Evolutionary conservation across 148 eudicot species (phyloP), one percentile per base, ranked within the genome.

Genomic region (Cornus kousa): DNA sequence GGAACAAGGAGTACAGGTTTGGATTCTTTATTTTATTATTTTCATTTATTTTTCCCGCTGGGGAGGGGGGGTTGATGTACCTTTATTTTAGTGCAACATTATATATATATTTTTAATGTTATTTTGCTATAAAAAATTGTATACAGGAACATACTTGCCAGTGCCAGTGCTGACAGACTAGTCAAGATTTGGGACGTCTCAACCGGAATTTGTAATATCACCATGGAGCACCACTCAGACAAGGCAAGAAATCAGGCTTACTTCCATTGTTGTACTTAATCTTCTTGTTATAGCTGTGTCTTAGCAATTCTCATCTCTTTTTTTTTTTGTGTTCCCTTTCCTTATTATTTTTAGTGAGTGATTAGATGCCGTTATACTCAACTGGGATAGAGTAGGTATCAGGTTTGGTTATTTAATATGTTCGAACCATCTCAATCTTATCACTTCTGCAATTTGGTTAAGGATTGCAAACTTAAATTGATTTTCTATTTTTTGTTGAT

Each of bases 161-260:
- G 99, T 88, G 98, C 97, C 65, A 91, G 98, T 83, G 97, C 95
- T 59, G 99, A 96, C 86, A 93, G 93, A 66, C 84, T 79, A 71
- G 97, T 96, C 81, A 96, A 96, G 87, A 84, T 96, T 82, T 96
- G 98, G 99, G 99, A 96, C 81, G 85, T 93, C 70, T 85, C 90
- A 74, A 88, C 94, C 13, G 97, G 91, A 74, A 86, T 89, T 70
- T 96, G 99, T 78, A 85, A 85, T 73, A 72, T 88, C 62, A 96
- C 99, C 85, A 87, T 93, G 97, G 94, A 87, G n/a, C 91, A 93
- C 82, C 99, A 96, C 81, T 88, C 97, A 32, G 94, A 96, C 83
- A 96, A 93, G 97, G 99, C 81, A 86, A 82, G 87, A 53, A 24
- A 59, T 64, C 20, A 76, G 64, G 32, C 64, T 71, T 70, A 9